These are phyloP conservation scores for Trichosporon asahii DNA, from an alignment of 1,284 basidiomycete species.

Conservation along the genomic window DNA sequence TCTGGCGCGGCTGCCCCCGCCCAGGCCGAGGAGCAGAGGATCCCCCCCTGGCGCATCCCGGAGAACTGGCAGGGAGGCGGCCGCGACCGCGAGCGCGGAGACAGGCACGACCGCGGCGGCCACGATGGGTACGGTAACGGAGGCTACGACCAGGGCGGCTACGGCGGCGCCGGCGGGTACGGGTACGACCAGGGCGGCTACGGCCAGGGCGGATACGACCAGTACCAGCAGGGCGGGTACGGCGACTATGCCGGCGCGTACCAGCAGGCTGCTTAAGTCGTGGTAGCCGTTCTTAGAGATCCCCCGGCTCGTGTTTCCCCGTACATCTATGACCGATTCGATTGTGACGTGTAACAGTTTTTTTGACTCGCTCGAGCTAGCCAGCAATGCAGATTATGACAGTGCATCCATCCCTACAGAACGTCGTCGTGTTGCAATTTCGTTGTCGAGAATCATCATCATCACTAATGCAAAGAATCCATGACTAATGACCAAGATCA, in stretches of 20 bases:
- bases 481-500: too few relatives aligned
- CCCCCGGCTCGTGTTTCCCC: not conserved
- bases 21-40: slow-evolving; percentile 35
- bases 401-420: not conserved
- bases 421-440: not conserved
- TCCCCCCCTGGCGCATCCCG: slow-evolving; percentile 56
- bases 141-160: slow-evolving; percentile 18
- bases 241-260: slow-evolving; percentile 15
- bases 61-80: slow-evolving; percentile 52
- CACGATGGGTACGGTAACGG: slow-evolving; percentile 26
- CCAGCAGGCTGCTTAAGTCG: slow-evolving; percentile 13
- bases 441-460: not conserved
- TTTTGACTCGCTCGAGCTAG: not conserved
- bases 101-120: slow-evolving; percentile 15
- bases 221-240: slow-evolving; percentile 17
- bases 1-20: slow-evolving; percentile 44
- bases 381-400: slow-evolving; percentile 3
- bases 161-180: slow-evolving; percentile 29
- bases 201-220: slow-evolving; percentile 21
- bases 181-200: slow-evolving; percentile 19
- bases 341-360: slow-evolving; percentile 10
- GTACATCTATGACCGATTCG: not conserved
- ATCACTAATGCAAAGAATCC: not conserved
- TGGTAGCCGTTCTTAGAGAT: not conserved
- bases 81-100: slow-evolving; percentile 31